These are phyloP conservation scores for Ganoderma resinaceum DNA, from an alignment of 1,284 basidiomycete genomes.

Conservation along the genomic window DNA sequence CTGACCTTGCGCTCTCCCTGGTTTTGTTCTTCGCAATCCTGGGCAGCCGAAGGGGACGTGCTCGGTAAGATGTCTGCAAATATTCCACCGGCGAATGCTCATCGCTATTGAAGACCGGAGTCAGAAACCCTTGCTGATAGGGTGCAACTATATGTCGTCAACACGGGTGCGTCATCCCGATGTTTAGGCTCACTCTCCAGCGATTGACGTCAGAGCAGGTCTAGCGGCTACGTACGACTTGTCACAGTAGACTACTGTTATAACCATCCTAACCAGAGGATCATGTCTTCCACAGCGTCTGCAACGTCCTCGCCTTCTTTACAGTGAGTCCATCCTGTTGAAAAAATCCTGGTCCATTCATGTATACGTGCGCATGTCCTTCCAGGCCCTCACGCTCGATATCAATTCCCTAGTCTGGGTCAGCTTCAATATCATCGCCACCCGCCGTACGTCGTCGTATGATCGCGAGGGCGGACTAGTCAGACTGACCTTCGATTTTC, in stretches of 20 bases:
- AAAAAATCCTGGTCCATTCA: background rate
- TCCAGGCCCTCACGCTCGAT: background rate
- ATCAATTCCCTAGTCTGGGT: constrained; percentile 1
- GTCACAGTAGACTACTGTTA: background rate
- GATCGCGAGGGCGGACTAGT: too few species aligned
- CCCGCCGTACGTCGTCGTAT: background rate
- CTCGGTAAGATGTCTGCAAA: background rate
- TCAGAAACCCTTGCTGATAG: constrained; percentile 1
- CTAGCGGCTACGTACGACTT: background rate
- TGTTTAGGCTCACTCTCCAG: background rate
- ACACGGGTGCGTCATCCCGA: constrained; percentile 2
- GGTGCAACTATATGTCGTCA: constrained; percentile 2
- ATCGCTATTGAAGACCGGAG: background rate
- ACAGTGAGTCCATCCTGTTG: background rate
- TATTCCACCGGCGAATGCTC: background rate
- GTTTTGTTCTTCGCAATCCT: constrained; percentile 2
- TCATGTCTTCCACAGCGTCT: background rate
- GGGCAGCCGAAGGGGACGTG: background rate
- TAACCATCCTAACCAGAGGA: background rate
- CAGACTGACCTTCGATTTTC: background rate
- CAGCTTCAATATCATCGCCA: constrained; percentile 12
- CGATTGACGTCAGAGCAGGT: background rate
- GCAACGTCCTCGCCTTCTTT: constrained; percentile 8
- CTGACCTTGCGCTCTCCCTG: background rate
- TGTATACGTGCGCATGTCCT: background rate